A percentile compares a stretch with the other conserved stretches of the same genome.
Conservation (phyloP, 352 stramenopile species). For the Thraustochytrium striatum region DNA sequence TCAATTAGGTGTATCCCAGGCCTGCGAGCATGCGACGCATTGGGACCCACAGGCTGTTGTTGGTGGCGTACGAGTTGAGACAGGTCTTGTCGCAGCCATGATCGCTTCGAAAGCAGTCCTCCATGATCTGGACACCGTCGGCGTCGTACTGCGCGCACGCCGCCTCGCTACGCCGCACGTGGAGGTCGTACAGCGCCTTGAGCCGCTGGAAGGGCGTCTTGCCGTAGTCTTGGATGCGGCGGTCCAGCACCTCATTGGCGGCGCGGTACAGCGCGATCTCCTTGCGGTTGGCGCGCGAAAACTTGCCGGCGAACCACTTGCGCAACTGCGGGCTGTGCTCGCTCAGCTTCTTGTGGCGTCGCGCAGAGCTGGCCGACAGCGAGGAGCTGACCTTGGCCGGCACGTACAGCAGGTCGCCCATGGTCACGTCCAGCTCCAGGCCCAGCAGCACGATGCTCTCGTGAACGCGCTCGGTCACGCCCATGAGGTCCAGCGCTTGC, state of each 20-base stretch:
- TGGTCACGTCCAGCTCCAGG: no score
- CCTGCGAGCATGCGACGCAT: no score
- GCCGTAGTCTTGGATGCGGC: background rate
- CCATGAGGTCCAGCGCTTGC: background rate
- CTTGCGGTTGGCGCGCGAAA: background rate
- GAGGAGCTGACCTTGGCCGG: background rate
- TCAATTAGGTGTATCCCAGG: no score
- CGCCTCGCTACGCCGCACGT: no score
- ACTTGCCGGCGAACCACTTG: background rate
- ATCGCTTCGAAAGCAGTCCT: no score
- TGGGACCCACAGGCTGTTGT: no score
- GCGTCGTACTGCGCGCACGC: no score
- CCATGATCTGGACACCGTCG: no score
- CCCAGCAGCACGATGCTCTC: background rate
- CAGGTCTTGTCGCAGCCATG: no score
- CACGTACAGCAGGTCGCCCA: no score
- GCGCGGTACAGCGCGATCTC: background rate
- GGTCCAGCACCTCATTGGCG: background rate
- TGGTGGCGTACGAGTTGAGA: no score
- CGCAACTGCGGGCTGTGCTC: background rate
- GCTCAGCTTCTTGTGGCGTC: background rate
- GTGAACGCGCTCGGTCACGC: no score
- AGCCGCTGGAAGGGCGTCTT: background rate
- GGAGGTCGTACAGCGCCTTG: background rate
- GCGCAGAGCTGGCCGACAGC: background rate